Base-by-base conservation (phyloP, 805 yeast species). In the Groenewaldozyma salmanticensis region DNA sequence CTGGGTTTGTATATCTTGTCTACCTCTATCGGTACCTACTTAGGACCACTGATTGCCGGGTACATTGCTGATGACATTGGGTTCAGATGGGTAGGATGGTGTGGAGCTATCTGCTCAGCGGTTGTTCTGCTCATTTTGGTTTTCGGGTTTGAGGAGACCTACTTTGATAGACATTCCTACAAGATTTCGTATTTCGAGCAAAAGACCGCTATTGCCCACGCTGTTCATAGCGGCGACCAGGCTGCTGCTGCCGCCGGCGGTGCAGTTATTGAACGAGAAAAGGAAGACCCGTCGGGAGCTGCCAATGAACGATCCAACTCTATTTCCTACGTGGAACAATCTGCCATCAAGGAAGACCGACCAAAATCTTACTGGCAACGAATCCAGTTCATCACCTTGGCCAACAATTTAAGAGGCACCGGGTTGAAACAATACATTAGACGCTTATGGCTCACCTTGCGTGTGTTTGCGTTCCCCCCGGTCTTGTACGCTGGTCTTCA, bases 11-110 rank as follows among this genome's bases (percentile, higher is more conserved):
- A 82, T 60, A 81, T 82, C 43, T 52, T 83, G 64, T 79, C 86
- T 17, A 79, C 86, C 2, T 78, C 88, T 22, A 72, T 79, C 5
- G 94, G 94, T 40, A 79, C 92, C 0, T 83, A 77, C 52, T 60
- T 83, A 44, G 90, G 92, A 2, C 94, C 94, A 2, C 61, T 84
- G 42, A 69, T 82, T 47, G 87, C 86, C 18, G 86, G 87, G 17
- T 75, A 77, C 50, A 72, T 81, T 46, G 72, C 78, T 5, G 69
- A 74, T 38, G 60, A 70, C 40, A 66, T 71, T 17, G 68, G 74
- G 15, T 83, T 81, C 62, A 66, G 82, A 52, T 83, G 92, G 92
- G 83, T 81, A 5, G 87, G 88, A 21, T 78, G 77, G 72, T 52
- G 66, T 44, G 79, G 75, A 5, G 74, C 72, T 4, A 82, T 82